Evolutionary conservation across 352 stramenopile species (phyloP).

Genomic region (Pythium periplocum): DNA sequence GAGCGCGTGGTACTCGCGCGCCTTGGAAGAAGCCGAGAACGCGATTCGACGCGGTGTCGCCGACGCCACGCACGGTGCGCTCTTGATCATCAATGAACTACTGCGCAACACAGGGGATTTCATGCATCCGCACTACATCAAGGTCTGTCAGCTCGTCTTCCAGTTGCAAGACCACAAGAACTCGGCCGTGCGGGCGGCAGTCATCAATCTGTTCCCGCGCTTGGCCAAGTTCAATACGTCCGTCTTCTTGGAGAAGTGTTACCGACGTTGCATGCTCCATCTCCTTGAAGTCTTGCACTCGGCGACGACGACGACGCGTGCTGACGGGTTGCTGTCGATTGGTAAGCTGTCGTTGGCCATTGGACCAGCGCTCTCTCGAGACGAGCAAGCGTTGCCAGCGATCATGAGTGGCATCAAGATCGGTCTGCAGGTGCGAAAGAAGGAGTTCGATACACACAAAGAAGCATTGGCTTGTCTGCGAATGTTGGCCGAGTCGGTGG

Average conservation of each 20-base stretch:
- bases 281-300: constrained; percentile 80
- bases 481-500: constrained; percentile 77
- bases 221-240: constrained; percentile 88
- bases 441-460: constrained; percentile 79
- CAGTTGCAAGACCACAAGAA: constrained; percentile 76
- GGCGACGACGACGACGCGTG: constrained; percentile 66
- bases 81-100: constrained; percentile 84
- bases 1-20: constrained; percentile 72
- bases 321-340: constrained; percentile 78
- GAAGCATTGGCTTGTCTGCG: constrained; percentile 78
- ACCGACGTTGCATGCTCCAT: constrained; percentile 79
- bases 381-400: constrained; percentile 70
- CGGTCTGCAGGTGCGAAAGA: constrained; percentile 77
- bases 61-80: constrained; percentile 72
- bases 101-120: constrained; percentile 86
- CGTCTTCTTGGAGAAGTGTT: constrained; percentile 80
- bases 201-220: constrained; percentile 81
- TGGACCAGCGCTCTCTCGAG: constrained; percentile 61
- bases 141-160: constrained; percentile 73
- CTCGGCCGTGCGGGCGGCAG: constrained; percentile 67
- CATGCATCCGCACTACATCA: constrained; percentile 81
- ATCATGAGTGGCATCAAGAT: constrained; percentile 88
- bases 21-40: constrained; percentile 69
- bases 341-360: constrained; percentile 83
- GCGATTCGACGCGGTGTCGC: constrained; percentile 72